These are phyloP conservation scores for Aspergillus glaucus DNA, from an alignment of 2,329 filamentous ascomycete species.

Conservation along the genomic window DNA sequence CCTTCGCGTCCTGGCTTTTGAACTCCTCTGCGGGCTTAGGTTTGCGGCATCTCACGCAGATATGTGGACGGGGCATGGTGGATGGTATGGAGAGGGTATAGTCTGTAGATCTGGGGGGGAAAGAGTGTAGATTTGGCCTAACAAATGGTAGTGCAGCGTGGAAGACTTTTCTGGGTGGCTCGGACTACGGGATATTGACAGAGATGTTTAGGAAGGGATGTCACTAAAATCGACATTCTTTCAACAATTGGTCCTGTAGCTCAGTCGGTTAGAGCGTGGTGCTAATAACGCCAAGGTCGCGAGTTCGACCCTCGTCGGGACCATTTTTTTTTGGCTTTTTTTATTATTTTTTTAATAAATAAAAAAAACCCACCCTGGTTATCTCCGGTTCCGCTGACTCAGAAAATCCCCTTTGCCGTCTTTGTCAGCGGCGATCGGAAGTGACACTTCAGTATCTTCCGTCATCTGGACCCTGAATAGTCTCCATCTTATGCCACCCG, in stretches of 20 bases:
- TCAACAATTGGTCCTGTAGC: constrained; percentile 7
- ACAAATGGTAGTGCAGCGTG: too few species aligned
- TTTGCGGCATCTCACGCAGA: too few species aligned
- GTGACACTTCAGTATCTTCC: not conserved
- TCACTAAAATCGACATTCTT: not conserved
- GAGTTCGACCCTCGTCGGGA: constrained; percentile 13
- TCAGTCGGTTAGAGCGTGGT: constrained; percentile 12
- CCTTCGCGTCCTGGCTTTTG: too few species aligned
- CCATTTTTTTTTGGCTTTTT: constrained; percentile 2
- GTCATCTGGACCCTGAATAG: not conserved
- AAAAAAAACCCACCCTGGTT: too few species aligned
- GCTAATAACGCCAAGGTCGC: constrained; percentile 12
- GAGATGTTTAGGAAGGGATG: too few species aligned
- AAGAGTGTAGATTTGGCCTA: too few species aligned
- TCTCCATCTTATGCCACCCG: not conserved
- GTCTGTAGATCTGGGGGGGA: too few species aligned
- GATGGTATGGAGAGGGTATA: too few species aligned
- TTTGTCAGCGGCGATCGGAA: constrained; percentile 8
- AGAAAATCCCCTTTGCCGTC: not conserved
- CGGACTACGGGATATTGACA: too few species aligned
- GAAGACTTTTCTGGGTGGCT: too few species aligned
- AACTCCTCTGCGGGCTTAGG: too few species aligned
- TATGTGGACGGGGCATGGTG: too few species aligned
- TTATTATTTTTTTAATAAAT: not conserved
- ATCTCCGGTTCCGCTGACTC: not conserved